Evolutionary conservation across 805 yeast species (phyloP), one percentile per base, ranked within the genome.

Genomic region (Danielozyma ontarioensis): DNA sequence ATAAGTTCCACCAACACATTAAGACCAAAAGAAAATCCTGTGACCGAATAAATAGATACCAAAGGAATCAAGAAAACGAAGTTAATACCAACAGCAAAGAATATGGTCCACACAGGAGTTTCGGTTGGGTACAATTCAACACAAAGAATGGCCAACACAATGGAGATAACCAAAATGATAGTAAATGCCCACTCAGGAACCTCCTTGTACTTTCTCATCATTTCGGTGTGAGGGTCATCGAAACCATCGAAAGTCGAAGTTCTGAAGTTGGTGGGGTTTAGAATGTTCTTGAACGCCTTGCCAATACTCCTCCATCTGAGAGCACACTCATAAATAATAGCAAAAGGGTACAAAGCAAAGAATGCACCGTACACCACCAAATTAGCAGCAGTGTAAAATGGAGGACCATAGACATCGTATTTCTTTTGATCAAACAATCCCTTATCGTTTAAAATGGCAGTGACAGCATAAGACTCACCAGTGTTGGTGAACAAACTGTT

Each of bases 151-250:
- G 33, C 48, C 10, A 57, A 48, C 24, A 56, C 52, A 22, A 57
- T 16, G n/a, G 64, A 48, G 6, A 57, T 33, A 7, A 55, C 35
- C 35, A 59, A 41, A 4, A 59, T 37, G 13, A 45, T 31, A 4
- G 41, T 12, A 36, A 51, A 60, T 29, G 46, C 49, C 64, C 64
- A 60, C 17, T 57, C 61, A 17, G 67, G 65, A 28, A 58, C 67
- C 40, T 60, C 67, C 26, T 54, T 53, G 42, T 59, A 60, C 21
- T 44, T 40, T n/a, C 32, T 19, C 63, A 58, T 60, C 50, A 53
- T 53, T 32, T 51, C 48, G 29, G 53, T 38, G 35, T 51, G 57
- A 10, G 61, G 59, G 33, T 55, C 61, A 14, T 48, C 32, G 29
- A 42, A 48, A 4, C 48, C 37, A 3, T 33, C 37, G 17, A 31